phyloP scores from a whole-genome alignment of 225 moss, liverwort and hornwort species.

The Physcomitrium patens region DNA sequence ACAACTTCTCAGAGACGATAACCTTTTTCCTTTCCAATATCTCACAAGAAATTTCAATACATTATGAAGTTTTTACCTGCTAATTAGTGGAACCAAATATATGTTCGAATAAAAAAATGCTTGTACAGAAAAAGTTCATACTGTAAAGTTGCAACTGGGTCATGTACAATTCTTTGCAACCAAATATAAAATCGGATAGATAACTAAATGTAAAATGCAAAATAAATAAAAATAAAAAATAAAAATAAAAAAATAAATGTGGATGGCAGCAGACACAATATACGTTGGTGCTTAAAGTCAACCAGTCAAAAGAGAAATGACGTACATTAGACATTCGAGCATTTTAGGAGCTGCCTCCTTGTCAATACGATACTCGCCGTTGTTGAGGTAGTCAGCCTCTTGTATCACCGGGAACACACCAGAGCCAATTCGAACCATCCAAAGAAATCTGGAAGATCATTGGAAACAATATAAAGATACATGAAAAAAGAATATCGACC shows the following conservation, averaged over 20 bases:
- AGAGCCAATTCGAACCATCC: slow-evolving; percentile 99
- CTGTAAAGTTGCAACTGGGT: background rate
- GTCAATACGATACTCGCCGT: slow-evolving; percentile 95
- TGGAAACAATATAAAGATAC: background rate
- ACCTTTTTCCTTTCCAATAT: background rate
- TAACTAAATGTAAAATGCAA: background rate
- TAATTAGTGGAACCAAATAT: background rate
- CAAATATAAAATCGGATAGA: background rate
- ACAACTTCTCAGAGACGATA: background rate
- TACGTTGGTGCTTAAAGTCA: background rate
- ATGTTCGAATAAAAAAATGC: no score
- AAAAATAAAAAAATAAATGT: no score
- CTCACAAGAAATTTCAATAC: background rate
- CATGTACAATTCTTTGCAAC: background rate
- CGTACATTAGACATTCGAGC: slow-evolving; percentile 90
- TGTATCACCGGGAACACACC: slow-evolving; percentile 95
- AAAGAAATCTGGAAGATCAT: slow-evolving; percentile 75
- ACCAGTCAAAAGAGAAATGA: slow-evolving; percentile 8
- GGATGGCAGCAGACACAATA: no score
- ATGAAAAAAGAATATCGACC: slow-evolving; percentile 8
- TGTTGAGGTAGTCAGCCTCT: slow-evolving; percentile 94
- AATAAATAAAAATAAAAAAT: no score
- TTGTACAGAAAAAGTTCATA: no score
- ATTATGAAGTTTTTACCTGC: background rate
- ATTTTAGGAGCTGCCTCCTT: slow-evolving; percentile 95